Percentiles rank a stretch among this genome's conserved stretches.
phyloP scores from a whole-genome alignment of 371 early-diverging fungal genomes.

The Rhizopus arrhizus region DNA sequence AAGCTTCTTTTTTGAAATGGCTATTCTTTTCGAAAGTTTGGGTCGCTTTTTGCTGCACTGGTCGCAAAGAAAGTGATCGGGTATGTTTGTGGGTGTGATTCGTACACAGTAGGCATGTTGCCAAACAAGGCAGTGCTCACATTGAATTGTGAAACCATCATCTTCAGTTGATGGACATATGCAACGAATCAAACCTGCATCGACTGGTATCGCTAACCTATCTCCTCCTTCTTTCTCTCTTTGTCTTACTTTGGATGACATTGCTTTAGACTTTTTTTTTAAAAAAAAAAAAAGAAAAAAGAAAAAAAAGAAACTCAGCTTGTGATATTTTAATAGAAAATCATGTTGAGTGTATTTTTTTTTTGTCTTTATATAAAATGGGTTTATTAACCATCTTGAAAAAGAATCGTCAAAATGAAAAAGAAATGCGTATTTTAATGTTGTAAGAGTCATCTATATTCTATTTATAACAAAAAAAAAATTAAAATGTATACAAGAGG shows the following conservation, averaged over 20 bases:
- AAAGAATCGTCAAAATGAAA: conserved; percentile 38
- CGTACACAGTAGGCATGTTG: conserved; percentile 18
- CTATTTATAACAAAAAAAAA: background rate
- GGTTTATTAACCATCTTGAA: conserved; percentile 90
- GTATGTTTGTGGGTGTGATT: conserved; percentile 45
- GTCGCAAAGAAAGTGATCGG: conserved; percentile 85
- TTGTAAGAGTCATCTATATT: conserved; percentile 56
- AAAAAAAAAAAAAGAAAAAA: background rate
- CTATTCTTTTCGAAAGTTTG: conserved; percentile 21
- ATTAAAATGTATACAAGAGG: conserved; percentile 62
- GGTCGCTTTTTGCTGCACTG: conserved; percentile 51
- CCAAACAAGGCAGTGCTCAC: conserved; percentile 17
- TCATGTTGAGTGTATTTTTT: background rate
- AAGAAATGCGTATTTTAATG: conserved; percentile 55
- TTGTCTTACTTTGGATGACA: too few species aligned
- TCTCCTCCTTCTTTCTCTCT: background rate
- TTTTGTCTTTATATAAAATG: conserved; percentile 56
- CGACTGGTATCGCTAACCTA: conserved; percentile 19
- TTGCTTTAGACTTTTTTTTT: background rate
- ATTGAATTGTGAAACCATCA: conserved; percentile 84
- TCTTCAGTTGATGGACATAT: conserved; percentile 93
- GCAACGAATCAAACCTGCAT: conserved; percentile 91
- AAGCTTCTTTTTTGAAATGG: conserved; percentile 21
- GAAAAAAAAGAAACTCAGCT: background rate
- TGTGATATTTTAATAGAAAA: too few species aligned